Base-by-base conservation (phyloP, 2,329 filamentous ascomycete genomes). In the Fusarium oligoseptatum region DNA sequence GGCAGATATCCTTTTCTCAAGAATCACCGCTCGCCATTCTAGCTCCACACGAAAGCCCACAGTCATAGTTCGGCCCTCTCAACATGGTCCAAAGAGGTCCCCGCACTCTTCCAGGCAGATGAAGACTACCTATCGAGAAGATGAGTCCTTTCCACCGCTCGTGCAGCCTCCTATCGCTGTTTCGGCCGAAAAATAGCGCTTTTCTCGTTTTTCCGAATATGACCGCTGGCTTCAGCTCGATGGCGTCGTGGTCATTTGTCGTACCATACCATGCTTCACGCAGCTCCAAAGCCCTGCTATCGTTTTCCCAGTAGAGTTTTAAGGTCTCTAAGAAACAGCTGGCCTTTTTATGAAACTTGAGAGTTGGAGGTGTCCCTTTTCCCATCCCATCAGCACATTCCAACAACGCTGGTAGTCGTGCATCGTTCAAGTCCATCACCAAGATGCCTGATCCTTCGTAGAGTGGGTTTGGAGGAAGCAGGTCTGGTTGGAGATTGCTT, bases 371-470 rank as follows among this genome's bases (percentile, higher is more conserved):
- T 15, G 6, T 15, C 11, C 7, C 24, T 27, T 58, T 34, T 14
- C 7, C 17, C 7, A 29, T 43, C 34, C 6, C 55, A 72, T 52
- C 27, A 5, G 60, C 60, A 2, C 60, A 52, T 9, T 20, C 15
- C 6, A 73, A 39, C 20, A 70, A 60, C 2, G n/a, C 14, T 1
- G 50, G 17, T 11, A 73, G 17, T 22, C 36, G 72, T 5, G 37
- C 10, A 22, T 73, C 70, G n/a, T 70, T 34, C 14, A 73, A 15
- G 1, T 34, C 34, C 14, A 73, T 32, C 6, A 55, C 43, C 3
- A 60, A 36, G 12, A 58, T 56, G 0, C 43, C 24, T 2, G 66
- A 70, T 9, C 34, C 50, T 2, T 43, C 20, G 12, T 62, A 73
- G 12, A 63, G 65, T 4, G 48, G 48, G 11, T 52, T 52, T 52